Conservation (phyloP, 805 yeast genomes). For the Debaryomyces castellii region DNA sequence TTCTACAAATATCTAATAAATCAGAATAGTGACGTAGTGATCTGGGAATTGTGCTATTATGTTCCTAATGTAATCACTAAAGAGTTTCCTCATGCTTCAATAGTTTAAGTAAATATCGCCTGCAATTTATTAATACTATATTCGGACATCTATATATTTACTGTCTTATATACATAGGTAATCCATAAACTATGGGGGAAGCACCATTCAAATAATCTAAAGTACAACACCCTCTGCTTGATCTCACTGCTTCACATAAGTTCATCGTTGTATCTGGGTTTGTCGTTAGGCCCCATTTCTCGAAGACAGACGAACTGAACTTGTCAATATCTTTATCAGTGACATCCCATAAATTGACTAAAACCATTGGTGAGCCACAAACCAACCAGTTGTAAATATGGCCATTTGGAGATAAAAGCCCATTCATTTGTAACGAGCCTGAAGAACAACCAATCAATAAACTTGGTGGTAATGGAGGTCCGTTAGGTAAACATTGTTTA, state of each 20-base stretch:
- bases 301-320: constrained; percentile 62
- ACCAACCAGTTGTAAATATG: constrained; percentile 71
- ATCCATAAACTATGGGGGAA: constrained; percentile 88
- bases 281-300: constrained; percentile 61
- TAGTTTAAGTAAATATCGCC: too few species aligned
- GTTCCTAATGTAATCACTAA: too few species aligned
- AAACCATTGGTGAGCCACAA: constrained; percentile 79
- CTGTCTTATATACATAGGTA: constrained; percentile 50
- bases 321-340: constrained; percentile 93
- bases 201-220: constrained; percentile 82
- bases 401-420: constrained; percentile 70
- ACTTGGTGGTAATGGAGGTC: constrained; percentile 52
- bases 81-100: too few species aligned
- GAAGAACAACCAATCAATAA: constrained; percentile 90
- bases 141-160: not conserved
- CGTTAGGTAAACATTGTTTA: constrained; percentile 18
- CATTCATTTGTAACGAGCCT: constrained; percentile 59
- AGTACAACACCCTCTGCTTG: constrained; percentile 66
- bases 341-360: constrained; percentile 94
- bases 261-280: constrained; percentile 12
- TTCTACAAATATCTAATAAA: too few species aligned
- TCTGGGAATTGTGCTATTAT: too few species aligned
- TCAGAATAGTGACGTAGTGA: too few species aligned
- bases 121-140: not conserved
- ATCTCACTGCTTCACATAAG: constrained; percentile 56